Percentiles rank a stretch among this genome's conserved stretches.
phyloP scores from a whole-genome alignment of 306 rosid genomes.

The Castanopsis chinensis region DNA sequence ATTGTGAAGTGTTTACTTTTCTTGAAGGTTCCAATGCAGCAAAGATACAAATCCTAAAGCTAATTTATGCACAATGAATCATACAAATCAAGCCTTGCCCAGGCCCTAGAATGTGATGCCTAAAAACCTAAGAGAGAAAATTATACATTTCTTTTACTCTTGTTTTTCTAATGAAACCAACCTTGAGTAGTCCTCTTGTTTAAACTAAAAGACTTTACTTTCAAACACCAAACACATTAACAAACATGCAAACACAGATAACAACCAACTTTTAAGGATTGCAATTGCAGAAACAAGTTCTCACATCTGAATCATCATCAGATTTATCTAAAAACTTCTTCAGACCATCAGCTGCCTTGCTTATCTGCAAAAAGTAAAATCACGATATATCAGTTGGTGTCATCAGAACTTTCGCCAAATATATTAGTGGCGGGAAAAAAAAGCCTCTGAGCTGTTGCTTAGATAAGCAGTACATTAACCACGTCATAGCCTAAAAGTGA shows the following conservation, averaged over 20 bases:
- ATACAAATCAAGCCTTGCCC: not conserved
- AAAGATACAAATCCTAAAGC: too few relatives aligned
- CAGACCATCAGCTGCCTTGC: conserved; percentile 53
- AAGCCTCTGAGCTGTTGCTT: not conserved
- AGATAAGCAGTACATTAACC: not conserved
- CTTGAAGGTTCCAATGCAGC: not conserved
- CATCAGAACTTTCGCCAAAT: too few relatives aligned
- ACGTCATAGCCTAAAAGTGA: not conserved
- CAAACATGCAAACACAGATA: conserved; percentile 6
- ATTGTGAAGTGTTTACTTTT: not conserved
- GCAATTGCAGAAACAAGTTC: conserved; percentile 22
- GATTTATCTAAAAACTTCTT: conserved; percentile 50
- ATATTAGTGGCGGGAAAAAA: not conserved
- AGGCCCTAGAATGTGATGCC: not conserved
- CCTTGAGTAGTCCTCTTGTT: not conserved
- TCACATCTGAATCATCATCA: conserved; percentile 65
- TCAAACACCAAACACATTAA: not conserved
- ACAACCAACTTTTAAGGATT: conserved; percentile 8
- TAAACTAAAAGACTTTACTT: not conserved
- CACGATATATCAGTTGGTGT: too few relatives aligned
- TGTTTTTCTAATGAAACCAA: not conserved
- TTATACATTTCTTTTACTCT: not conserved
- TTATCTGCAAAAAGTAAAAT: conserved; percentile 33
- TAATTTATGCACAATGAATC: not conserved
- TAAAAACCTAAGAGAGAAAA: too few relatives aligned